These are phyloP conservation scores for Trifolium pratense DNA, from an alignment of 306 rosid genomes.

Conservation along the genomic window DNA sequence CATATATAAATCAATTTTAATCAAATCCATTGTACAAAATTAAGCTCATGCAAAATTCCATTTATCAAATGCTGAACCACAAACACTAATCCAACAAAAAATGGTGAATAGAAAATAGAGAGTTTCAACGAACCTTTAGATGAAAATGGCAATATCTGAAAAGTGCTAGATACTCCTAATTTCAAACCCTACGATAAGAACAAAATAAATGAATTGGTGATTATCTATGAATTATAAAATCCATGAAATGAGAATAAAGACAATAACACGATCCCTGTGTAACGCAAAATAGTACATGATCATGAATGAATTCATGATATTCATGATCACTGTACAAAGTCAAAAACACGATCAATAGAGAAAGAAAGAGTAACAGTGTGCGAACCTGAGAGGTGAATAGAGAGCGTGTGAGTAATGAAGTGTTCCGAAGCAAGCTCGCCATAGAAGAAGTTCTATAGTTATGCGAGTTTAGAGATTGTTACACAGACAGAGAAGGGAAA, in stretches of 20 bases:
- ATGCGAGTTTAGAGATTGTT: conserved; percentile 21
- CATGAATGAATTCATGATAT: too few relatives aligned
- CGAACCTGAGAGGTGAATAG: conserved; percentile 56
- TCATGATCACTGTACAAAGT: background rate
- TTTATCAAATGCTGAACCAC: background rate
- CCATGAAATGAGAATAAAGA: too few relatives aligned
- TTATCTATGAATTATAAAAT: too few relatives aligned
- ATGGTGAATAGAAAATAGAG: background rate
- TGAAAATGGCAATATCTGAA: conserved; percentile 62
- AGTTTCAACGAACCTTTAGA: conserved; percentile 59
- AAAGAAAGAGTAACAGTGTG: background rate
- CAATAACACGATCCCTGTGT: background rate
- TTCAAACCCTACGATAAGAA: conserved; percentile 52
- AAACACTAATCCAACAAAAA: background rate
- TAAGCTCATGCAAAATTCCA: background rate
- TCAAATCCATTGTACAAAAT: background rate
- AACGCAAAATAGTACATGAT: background rate
- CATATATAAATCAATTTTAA: background rate
- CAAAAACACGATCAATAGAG: background rate
- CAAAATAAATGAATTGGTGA: background rate
- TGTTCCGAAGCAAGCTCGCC: conserved; percentile 77
- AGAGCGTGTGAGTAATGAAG: conserved; percentile 56
- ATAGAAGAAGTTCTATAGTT: conserved; percentile 47
- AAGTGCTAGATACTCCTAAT: conserved; percentile 56
- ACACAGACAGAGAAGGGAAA: conserved; percentile 14